Percentiles rank a stretch among this genome's conserved stretches.
phyloP scores from a whole-genome alignment of 164 flowering plant species.

The Amborella trichopoda region DNA sequence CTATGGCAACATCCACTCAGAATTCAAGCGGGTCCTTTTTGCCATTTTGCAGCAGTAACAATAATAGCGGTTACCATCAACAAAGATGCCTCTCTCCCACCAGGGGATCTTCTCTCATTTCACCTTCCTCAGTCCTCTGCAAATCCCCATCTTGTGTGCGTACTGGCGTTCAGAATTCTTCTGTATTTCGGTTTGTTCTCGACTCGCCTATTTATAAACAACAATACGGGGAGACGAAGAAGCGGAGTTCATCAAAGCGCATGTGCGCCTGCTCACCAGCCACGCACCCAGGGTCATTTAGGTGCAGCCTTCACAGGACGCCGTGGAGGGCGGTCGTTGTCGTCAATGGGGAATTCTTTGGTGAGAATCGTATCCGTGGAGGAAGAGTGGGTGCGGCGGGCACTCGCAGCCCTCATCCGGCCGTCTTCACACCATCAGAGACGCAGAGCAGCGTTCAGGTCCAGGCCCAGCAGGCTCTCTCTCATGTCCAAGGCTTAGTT shows the following conservation, averaged over 20 bases:
- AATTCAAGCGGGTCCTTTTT: no score
- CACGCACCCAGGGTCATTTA: constrained; percentile 61
- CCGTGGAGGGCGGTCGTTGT: constrained; percentile 20
- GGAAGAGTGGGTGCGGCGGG: constrained; percentile 45
- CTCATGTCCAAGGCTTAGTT: constrained; percentile 45
- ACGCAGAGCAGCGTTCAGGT: constrained; percentile 28
- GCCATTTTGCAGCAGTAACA: no score
- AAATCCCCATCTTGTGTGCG: no score
- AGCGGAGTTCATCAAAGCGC: constrained; percentile 16
- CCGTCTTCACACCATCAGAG: constrained; percentile 55
- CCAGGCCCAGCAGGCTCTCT: constrained; percentile 49
- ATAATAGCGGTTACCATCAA: no score
- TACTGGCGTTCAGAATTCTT: no score
- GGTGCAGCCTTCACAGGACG: constrained; percentile 44
- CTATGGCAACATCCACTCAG: no score
- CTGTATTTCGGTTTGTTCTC: no score
- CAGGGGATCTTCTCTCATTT: no score
- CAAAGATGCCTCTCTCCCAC: no score
- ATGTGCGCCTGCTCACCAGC: constrained; percentile 64
- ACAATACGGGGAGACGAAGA: no score
- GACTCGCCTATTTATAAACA: no score
- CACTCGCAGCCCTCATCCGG: constrained; percentile 43
- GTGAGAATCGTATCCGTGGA: constrained; percentile 60
- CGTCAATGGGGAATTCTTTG: constrained; percentile 64
- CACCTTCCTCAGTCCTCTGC: no score